Base-by-base conservation (phyloP, 2,329 filamentous ascomycete species). In the Chrysoporthe cubensis region DNA sequence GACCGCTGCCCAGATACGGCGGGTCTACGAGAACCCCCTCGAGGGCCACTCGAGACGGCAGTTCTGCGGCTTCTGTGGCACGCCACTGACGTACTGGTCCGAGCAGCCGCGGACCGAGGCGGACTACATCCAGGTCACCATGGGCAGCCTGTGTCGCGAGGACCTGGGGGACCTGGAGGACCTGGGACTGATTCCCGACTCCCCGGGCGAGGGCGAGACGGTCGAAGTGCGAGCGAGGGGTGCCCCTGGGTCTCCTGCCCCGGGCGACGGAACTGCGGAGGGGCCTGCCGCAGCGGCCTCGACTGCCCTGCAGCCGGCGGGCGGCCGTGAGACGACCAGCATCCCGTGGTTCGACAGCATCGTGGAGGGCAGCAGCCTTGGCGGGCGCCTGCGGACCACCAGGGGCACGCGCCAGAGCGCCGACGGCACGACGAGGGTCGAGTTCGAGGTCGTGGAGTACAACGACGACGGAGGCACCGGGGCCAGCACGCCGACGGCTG, bases 21-120 rank as follows among this genome's bases (percentile, higher is more conserved):
- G 90, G 52, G 84, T 85, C 60, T 94, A 92, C 77, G 87, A 87
- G 11, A 85, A 89, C 32, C 83, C 82, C 2, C 80, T 83, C 72
- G 85, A 86, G 64, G 83, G 84, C 63, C 80, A 86, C 73, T 83
- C 87, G 1, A 88, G 91, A 76, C 88, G 92, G 62, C 87, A 93
- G 72, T 97, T 97, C 79, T 97, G 94, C 79, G 94, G 94, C 34
- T 96, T 91, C 81, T 97, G 94, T 77, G 94, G 94, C 64, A 97
- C 94, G 0, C 91, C 92, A 14, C 82, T 97, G 65, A 91, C 90
- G 0, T 93, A 90, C 73, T 97, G 93, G 93, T 90, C 89, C 59
- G 94, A 97, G 77, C 79, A 87, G 34, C 91, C 91, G 0, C 81
- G 79, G 0, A 83, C 83, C 63, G 92, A 96, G 76, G 90, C 90